Evolutionary conservation across 305 asterid genomes (phyloP).

Genomic region (Fraxinus latifolia): DNA sequence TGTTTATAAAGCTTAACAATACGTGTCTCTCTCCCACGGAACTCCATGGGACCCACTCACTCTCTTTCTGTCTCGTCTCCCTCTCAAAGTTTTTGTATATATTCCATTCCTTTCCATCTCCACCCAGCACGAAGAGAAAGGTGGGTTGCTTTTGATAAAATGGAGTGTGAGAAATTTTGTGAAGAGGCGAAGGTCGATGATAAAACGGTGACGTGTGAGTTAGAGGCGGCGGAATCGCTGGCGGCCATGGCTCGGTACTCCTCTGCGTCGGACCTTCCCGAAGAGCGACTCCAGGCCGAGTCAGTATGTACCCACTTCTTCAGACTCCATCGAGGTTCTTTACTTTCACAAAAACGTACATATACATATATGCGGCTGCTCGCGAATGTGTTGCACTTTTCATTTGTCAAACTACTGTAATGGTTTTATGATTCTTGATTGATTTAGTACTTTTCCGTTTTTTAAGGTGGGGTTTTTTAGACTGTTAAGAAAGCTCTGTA

Average conservation of each 20-base stretch:
- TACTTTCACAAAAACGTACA: neutral
- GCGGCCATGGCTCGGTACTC: slow-evolving; percentile 32
- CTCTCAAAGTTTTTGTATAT: neutral
- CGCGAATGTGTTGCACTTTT: neutral
- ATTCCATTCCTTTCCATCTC: neutral
- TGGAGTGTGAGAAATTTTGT: neutral
- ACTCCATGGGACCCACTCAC: neutral
- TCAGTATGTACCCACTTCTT: neutral
- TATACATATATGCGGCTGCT: neutral
- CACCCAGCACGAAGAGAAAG: neutral
- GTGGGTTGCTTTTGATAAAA: neutral
- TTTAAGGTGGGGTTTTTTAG: neutral
- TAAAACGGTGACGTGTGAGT: slow-evolving; percentile 26
- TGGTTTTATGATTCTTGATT: neutral
- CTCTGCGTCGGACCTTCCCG: neutral
- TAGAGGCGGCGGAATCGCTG: slow-evolving; percentile 44
- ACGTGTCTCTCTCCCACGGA: neutral
- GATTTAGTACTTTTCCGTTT: neutral
- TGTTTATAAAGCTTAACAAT: neutral
- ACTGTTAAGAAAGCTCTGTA: neutral
- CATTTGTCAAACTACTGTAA: neutral
- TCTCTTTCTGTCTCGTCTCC: neutral
- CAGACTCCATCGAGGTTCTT: slow-evolving; percentile 14
- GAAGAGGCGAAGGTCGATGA: slow-evolving; percentile 7
- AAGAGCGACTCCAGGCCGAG: neutral